Evolutionary conservation across 805 yeast species (phyloP).

Genomic region (Saturnispora gosingensis): DNA sequence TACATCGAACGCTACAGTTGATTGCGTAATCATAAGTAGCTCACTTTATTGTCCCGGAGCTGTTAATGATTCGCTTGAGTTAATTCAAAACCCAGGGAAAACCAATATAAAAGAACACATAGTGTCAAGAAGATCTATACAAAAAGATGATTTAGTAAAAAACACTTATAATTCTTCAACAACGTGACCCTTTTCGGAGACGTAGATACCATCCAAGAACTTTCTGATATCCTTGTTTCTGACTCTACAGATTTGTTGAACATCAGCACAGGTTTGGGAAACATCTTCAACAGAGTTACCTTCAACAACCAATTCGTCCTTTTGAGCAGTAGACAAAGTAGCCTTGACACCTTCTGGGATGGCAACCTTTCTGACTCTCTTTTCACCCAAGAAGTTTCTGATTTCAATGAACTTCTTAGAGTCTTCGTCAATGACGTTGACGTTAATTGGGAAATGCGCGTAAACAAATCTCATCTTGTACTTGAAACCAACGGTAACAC

Average conservation of each 20-base stretch:
- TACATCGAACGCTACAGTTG: slow-evolving; percentile 7
- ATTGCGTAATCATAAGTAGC: slow-evolving; percentile 29
- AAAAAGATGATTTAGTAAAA: neutral
- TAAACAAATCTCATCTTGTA: slow-evolving; percentile 99
- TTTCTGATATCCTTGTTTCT: slow-evolving; percentile 99
- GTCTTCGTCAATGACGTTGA: slow-evolving; percentile 77
- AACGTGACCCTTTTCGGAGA: slow-evolving; percentile 88
- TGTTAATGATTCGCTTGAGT: slow-evolving; percentile 27
- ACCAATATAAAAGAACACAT: slow-evolving; percentile 2
- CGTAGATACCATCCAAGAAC: slow-evolving; percentile 99
- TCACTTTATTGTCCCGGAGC: slow-evolving; percentile 22
- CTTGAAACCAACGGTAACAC: slow-evolving; percentile 98
- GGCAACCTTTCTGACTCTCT: slow-evolving; percentile 84
- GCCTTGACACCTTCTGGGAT: slow-evolving; percentile 84
- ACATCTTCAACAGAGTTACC: slow-evolving; percentile 98
- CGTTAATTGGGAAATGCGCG: slow-evolving; percentile 99
- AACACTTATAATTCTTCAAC: slow-evolving; percentile 35
- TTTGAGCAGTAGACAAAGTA: slow-evolving; percentile 71
- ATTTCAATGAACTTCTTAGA: slow-evolving; percentile 75
- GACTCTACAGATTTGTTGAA: slow-evolving; percentile 96
- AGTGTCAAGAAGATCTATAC: neutral
- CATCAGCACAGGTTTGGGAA: slow-evolving; percentile 97
- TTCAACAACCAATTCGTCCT: slow-evolving; percentile 86
- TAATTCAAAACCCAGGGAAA: neutral
- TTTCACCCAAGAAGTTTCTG: slow-evolving; percentile 99